Base-by-base conservation (phyloP, 352 stramenopile species). In the Phytopythium delawarense region DNA sequence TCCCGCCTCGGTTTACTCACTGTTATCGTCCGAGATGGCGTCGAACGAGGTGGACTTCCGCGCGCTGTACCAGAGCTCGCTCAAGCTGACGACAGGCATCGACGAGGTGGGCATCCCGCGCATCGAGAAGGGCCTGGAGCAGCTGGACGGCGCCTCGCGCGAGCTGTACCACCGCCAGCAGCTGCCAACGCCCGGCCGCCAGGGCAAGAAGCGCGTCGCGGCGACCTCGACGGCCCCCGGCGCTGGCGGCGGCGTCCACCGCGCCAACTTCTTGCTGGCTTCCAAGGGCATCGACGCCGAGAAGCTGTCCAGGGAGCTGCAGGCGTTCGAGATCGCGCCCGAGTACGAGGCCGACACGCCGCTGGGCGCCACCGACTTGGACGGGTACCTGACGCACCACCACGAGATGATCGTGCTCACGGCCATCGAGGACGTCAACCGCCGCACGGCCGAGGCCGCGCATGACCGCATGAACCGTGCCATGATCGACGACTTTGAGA, bases 351-450 rank as follows among this genome's bases (percentile, higher is more conserved):
- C 88, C 1, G 79, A 92, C 63, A 89, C 89, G 60, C 77, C 87
- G n/a, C 69, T 96, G 39, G 85, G 78, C 35, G 81, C 89, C 64
- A 96, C 84, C 34, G 85, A 96, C 48, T 79, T 96, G 35, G 86
- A 97, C 57, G 85, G 83, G 6, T 96, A 95, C 71, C 66, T 97
- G 53, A 85, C 81, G 46, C 87, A 96, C 66, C 89, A 97, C 71
- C 89, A 97, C 71, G 89, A 97, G 65, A 96, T 96, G 84, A 94
- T 97, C 68, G 79, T 96, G 42, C 70, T 96, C 34, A 94, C 86
- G n/a, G 85, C 89, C 53, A 92, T 97, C 40, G 87, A 97, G 59
- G 87, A 96, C 60, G 84, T 90, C 18, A 91, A 86, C 61, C 83
- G 76, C 53, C 84, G 77, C 69, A 94, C 81, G 16, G 85, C 92